Evolutionary conservation across 23 red algal species (phyloP), one percentile per base, ranked within the genome.

Genomic region (Agarophyton chilense): DNA sequence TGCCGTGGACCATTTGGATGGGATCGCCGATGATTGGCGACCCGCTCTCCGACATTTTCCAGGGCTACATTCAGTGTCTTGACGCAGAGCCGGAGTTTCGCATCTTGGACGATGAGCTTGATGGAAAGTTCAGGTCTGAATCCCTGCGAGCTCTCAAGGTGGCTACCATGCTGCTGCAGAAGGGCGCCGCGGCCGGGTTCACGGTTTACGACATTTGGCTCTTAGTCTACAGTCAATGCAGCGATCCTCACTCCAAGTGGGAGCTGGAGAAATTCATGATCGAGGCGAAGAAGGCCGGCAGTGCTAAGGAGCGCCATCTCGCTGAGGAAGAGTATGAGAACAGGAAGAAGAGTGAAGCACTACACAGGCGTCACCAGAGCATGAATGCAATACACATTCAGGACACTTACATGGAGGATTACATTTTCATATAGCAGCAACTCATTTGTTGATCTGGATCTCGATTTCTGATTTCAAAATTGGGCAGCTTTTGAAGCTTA

Each of bases 1-100:
- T 89, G 65, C 97, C 97, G 51, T 95, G 97, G 93, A 80, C 97
- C 50, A 77, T 93, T 25, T 99, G 97, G 97, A 99, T 99, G 97
- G 97, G 96, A 52, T 99, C 93, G 97, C 90, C 97, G n/a, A 88
- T 92, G 78, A 74, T 93, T 10, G 34, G 80, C 4, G 74, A 99
- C 40, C 88, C 97, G 24, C 49, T 99, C 33, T 83, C 82, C 13
- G 52, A 79, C 26, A 38, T 67, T 10, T 67, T 91, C 17, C 77
- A 57, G 18, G 33, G 32, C 22, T 98, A 98, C 74, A 79, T 92
- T 61, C 56, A 22, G 13, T 39, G 72, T 21, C 90, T 99, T 55
- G 97, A 99, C 61, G 93, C 87, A 1, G 83, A 89, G 2, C 35
- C 67, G 13, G 97, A 99, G 64, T 93, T 78, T 22, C 50, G 50